Evolutionary conservation across 352 stramenopile species (phyloP).

Genomic region (Phytophthora pistaciae): DNA sequence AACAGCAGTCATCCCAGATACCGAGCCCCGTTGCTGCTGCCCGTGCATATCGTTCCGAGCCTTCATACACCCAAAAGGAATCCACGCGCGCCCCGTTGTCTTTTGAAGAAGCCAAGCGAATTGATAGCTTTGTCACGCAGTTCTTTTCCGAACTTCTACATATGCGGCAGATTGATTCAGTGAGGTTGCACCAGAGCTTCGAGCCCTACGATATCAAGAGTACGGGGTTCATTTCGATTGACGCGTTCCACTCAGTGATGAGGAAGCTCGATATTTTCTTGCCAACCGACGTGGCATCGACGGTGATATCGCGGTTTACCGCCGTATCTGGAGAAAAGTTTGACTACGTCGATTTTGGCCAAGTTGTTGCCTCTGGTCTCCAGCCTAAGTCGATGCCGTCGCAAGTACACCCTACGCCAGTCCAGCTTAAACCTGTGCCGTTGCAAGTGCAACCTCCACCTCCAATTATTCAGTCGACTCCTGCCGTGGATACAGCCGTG

Average conservation of each 20-base stretch:
- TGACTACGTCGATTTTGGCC: slow-evolving; percentile 81
- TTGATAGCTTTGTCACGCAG: slow-evolving; percentile 51
- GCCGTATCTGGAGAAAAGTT: slow-evolving; percentile 58
- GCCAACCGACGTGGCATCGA: slow-evolving; percentile 47
- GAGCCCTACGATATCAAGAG: slow-evolving; percentile 67
- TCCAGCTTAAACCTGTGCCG: slow-evolving; percentile 9
- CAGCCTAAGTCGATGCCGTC: slow-evolving; percentile 10
- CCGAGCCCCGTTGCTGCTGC: slow-evolving; percentile 24
- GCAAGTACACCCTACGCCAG: slow-evolving; percentile 21
- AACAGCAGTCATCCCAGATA: slow-evolving; percentile 8
- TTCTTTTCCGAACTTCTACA: slow-evolving; percentile 65
- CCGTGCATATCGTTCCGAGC: slow-evolving; percentile 15
- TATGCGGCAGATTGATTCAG: slow-evolving; percentile 42
- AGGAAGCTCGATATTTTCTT: slow-evolving; percentile 69
- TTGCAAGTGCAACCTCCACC: slow-evolving; percentile 23
- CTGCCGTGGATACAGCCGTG: background rate
- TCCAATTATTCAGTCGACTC: slow-evolving; percentile 4
- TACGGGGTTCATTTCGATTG: slow-evolving; percentile 67
- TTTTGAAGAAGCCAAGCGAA: slow-evolving; percentile 51
- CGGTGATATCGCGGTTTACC: slow-evolving; percentile 59
- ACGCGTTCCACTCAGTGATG: slow-evolving; percentile 73
- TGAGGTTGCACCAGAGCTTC: slow-evolving; percentile 49
- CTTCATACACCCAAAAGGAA: slow-evolving; percentile 14
- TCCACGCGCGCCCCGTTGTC: slow-evolving; percentile 20
- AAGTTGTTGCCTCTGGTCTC: slow-evolving; percentile 31